Percentiles rank a stretch among this genome's conserved stretches.
phyloP scores from a whole-genome alignment of 331 rosid species.

The Saraca asoca region DNA sequence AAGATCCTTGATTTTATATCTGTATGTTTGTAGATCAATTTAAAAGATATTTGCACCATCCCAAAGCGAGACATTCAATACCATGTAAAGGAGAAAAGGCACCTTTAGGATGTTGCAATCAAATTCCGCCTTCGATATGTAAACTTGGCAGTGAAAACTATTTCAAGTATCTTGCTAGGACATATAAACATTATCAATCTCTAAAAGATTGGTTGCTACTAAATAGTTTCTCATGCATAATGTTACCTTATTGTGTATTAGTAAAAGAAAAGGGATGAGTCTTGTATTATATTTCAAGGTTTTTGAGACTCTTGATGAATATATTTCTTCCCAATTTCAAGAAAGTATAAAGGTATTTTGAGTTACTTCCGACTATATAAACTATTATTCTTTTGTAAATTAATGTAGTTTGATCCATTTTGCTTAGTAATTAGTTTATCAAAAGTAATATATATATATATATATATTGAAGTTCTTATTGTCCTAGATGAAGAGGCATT shows the following conservation, averaged over 20 bases:
- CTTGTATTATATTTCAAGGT: conserved; percentile 82
- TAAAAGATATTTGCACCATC: conserved; percentile 56
- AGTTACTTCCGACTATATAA: no score
- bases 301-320: conserved; percentile 61
- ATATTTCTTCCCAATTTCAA: conserved; percentile 58
- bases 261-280: conserved; percentile 94
- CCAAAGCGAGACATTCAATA: conserved; percentile 63
- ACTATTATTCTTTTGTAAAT: no score
- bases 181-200: conserved; percentile 4
- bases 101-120: conserved; percentile 75
- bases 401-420: no score
- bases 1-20: conserved; percentile 31
- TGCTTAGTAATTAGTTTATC: no score
- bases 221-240: no score
- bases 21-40: conserved; percentile 62
- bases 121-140: conserved; percentile 80
- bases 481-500: no score
- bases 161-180: conserved; percentile 62
- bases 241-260: no score
- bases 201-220: no score
- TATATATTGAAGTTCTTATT: no score
- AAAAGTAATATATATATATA: no score
- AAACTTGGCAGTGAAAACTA: conserved; percentile 84
- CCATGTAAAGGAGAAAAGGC: conserved; percentile 63
- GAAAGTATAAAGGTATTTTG: conserved; percentile 63